phyloP scores from a whole-genome alignment of 1,139 yeast genomes.

The Arxiozyma heterogenica region DNA sequence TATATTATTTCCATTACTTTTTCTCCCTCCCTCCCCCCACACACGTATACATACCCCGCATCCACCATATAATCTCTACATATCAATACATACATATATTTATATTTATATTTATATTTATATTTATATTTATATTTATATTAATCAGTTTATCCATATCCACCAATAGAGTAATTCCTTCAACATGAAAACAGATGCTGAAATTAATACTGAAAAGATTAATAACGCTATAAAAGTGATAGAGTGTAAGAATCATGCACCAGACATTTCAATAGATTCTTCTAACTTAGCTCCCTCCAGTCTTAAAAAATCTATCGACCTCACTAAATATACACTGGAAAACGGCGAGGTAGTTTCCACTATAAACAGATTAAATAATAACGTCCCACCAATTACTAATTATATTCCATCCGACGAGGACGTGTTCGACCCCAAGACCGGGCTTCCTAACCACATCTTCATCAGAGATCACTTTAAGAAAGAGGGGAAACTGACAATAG shows the following conservation, averaged over 20 bases:
- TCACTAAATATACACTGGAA: conserved; percentile 51
- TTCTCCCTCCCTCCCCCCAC: too few relatives aligned
- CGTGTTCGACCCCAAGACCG: conserved; percentile 47
- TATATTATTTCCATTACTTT: too few relatives aligned
- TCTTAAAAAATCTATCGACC: conserved; percentile 32
- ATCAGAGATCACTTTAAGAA: conserved; percentile 63
- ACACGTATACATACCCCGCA: too few relatives aligned
- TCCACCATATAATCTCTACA: not conserved
- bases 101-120: too few relatives aligned
- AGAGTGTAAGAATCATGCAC: conserved; percentile 38
- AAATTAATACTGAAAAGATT: conserved; percentile 45
- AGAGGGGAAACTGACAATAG: conserved; percentile 72
- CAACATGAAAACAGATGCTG: conserved; percentile 14
- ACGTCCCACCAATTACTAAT: conserved; percentile 64
- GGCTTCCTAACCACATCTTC: conserved; percentile 66
- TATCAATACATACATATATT: not conserved
- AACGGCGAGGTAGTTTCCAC: conserved; percentile 64
- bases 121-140: too few relatives aligned
- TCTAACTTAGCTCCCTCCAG: conserved; percentile 4
- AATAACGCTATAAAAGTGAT: conserved; percentile 73
- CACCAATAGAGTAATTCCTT: not conserved
- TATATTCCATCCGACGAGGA: conserved; percentile 57
- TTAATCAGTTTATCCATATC: not conserved
- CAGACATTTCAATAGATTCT: conserved; percentile 1
- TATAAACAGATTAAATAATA: conserved; percentile 53